Evolutionary conservation across 352 stramenopile species (phyloP).

Genomic region (Phytophthora capsici): DNA sequence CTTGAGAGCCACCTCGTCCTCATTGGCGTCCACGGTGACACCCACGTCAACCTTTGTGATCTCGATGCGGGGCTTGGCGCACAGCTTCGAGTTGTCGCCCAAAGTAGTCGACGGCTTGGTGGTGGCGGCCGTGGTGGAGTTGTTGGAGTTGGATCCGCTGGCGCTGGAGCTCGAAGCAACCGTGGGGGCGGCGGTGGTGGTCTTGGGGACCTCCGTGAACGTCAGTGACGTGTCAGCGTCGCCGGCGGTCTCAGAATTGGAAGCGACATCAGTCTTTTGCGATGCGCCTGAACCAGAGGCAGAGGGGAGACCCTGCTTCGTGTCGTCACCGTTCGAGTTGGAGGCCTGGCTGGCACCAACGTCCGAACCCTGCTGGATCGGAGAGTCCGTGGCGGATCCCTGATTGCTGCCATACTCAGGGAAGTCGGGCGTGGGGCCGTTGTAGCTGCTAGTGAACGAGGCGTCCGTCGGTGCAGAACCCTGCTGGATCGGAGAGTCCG

Average conservation of each 20-base stretch:
- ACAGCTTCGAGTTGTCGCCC: slow-evolving; percentile 42
- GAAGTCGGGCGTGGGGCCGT: slow-evolving; percentile 1
- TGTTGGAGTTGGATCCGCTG: slow-evolving; percentile 13
- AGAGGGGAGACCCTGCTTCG: slow-evolving; percentile 1
- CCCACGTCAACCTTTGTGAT: slow-evolving; percentile 54
- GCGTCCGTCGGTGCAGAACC: background rate
- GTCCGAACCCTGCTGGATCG: too few species aligned
- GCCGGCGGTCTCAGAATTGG: background rate
- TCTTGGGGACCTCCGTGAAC: background rate
- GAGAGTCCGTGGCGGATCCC: background rate
- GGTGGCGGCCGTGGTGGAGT: slow-evolving; percentile 11
- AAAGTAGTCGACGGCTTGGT: slow-evolving; percentile 5
- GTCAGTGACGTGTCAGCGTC: slow-evolving; percentile 5
- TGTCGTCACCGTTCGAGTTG: slow-evolving; percentile 7
- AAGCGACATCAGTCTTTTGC: slow-evolving; percentile 12
- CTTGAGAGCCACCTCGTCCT: slow-evolving; percentile 58
- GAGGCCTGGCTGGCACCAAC: background rate
- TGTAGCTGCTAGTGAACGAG: slow-evolving; percentile 6
- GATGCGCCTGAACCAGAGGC: slow-evolving; percentile 5
- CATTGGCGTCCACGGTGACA: slow-evolving; percentile 39
- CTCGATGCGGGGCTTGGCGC: slow-evolving; percentile 44
- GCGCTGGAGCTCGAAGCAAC: slow-evolving; percentile 4
- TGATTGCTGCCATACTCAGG: slow-evolving; percentile 7
- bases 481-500: too few species aligned
- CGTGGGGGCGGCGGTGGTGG: slow-evolving; percentile 4